Evolutionary conservation across 306 rosid genomes (phyloP), one percentile per base, ranked within the genome.

Genomic region (Fragaria vesca): DNA sequence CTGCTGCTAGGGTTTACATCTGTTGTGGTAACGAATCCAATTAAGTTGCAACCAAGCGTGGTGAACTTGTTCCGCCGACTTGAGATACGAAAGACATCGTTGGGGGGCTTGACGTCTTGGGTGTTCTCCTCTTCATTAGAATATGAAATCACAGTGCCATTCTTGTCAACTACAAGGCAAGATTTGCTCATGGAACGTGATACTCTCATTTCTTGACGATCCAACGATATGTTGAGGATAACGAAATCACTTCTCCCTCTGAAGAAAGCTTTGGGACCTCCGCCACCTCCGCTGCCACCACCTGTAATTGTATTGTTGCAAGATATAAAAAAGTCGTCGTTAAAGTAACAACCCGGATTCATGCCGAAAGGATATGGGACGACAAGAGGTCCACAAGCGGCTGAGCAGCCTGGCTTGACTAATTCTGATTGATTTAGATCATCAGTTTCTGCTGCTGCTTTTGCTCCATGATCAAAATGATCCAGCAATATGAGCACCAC

Each of bases 281-380:
- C 69, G 24, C 3, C 66, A 11, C 4, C 2, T 0, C 26, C 28
- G 5, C 61, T 28, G 26, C 26, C 11, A 8, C 28, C 13, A 8
- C 65, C 17, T 24, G 32, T 60, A 2, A 16, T 20, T 13, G 43
- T 18, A 0, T 69, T 1, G 18, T 72, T 72, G 34, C 81, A 81
- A 0, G 71, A n/a, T 58, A 81, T 8, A 0, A 28, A 80, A 24
- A 76, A 81, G 28, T 80, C 58, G 0, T 34, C 5, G 40, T 50
- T 54, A 2, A 50, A 43, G 63, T 20, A 81, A 34, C 81, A 81
- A n/a, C 52, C 75, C 3, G 36, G 26, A 16, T 2, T 6, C 55
- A 50, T 77, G 4, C 85, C 85, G 12, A 82, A 82, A 0, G 79
- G 85, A 42, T 78, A 82, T 0, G 82, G 85, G 16, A 82, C 61